These are phyloP conservation scores for Boeremia lycopersici DNA, from an alignment of 2,329 filamentous ascomycete species.

Conservation along the genomic window DNA sequence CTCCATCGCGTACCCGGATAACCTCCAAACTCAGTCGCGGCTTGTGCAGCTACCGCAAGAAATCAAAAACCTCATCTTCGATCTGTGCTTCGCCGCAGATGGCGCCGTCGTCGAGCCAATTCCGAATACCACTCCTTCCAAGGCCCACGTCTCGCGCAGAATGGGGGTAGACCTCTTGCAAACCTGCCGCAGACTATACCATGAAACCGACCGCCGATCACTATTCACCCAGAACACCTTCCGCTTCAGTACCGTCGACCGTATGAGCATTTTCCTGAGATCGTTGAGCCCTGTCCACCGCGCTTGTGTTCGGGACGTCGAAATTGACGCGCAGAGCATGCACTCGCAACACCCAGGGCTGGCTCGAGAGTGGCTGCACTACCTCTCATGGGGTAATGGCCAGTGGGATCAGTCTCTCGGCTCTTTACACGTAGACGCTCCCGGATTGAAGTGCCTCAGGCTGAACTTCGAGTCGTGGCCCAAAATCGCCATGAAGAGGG, in stretches of 20 bases:
- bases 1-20: slow-evolving; percentile 19
- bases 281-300: slow-evolving; percentile 27
- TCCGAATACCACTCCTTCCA: background rate
- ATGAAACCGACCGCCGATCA: slow-evolving; percentile 38
- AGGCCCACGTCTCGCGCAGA: background rate
- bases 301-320: slow-evolving; percentile 39
- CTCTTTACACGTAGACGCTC: slow-evolving; percentile 35
- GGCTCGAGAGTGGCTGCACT: slow-evolving; percentile 45
- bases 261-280: slow-evolving; percentile 38
- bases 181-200: slow-evolving; percentile 45
- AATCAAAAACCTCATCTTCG: slow-evolving; percentile 44
- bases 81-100: slow-evolving; percentile 33
- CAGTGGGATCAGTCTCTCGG: slow-evolving; percentile 25
- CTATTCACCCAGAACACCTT: slow-evolving; percentile 46
- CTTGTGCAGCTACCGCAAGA: slow-evolving; percentile 43
- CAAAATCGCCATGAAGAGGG: slow-evolving; percentile 33
- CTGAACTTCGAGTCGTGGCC: slow-evolving; percentile 47
- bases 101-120: slow-evolving; percentile 34
- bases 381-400: slow-evolving; percentile 35
- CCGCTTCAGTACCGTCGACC: slow-evolving; percentile 43
- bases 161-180: slow-evolving; percentile 42
- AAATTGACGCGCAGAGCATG: slow-evolving; percentile 45
- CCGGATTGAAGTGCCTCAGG: slow-evolving; percentile 40
- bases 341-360: slow-evolving; percentile 29
- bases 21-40: slow-evolving; percentile 40